Conservation (phyloP, 139 green algal genomes). For the Ettlia oleoabundans region DNA sequence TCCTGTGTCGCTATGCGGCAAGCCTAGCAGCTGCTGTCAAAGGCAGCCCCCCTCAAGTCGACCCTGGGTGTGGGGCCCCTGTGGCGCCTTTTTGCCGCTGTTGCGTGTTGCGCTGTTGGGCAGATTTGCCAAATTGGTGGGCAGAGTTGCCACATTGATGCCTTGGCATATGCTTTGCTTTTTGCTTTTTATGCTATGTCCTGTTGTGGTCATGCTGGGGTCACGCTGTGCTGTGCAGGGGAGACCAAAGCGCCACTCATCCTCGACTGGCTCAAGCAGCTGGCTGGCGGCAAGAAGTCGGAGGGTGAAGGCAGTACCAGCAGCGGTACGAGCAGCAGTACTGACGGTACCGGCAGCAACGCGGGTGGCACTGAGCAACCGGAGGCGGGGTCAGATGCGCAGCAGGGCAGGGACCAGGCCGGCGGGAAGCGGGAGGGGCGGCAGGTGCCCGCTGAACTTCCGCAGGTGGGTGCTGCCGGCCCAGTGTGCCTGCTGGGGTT, state of each 20-base stretch:
- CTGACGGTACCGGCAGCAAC: conserved; percentile 32
- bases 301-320: not conserved
- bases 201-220: not conserved
- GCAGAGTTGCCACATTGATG: too few relatives aligned
- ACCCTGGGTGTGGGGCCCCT: too few relatives aligned
- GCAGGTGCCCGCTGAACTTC: conserved; percentile 20
- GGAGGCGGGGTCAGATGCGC: not conserved
- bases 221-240: not conserved
- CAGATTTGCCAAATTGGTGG: too few relatives aligned
- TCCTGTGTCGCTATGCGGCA: too few relatives aligned
- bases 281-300: not conserved
- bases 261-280: conserved; percentile 9
- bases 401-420: not conserved
- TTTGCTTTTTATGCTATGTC: not conserved
- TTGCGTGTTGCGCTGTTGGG: too few relatives aligned
- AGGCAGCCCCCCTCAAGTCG: too few relatives aligned
- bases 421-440: not conserved
- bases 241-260: conserved; percentile 14
- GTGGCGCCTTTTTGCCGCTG: too few relatives aligned
- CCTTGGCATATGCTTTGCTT: too few relatives aligned
- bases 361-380: conserved; percentile 19
- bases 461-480: too few relatives aligned
- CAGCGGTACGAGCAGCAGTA: not conserved
- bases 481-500: too few relatives aligned
- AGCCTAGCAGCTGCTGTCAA: too few relatives aligned